Percentiles rank a stretch among this genome's conserved stretches.
phyloP scores from a whole-genome alignment of 2,329 filamentous ascomycete genomes.

The Pezicula carpinea region DNA sequence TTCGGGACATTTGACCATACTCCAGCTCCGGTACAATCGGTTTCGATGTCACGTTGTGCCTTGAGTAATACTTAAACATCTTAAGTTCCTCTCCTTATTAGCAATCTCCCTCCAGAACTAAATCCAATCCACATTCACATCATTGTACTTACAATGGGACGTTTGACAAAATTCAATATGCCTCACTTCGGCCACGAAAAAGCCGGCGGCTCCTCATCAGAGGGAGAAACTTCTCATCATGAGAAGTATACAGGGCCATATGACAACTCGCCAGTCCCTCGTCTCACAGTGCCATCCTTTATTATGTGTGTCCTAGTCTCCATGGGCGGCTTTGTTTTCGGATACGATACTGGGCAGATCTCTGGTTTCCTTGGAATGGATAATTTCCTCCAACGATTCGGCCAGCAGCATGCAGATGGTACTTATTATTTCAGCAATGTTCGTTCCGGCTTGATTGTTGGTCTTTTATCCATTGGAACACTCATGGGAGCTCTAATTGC shows the following conservation, averaged over 20 bases:
- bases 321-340: conserved; percentile 28
- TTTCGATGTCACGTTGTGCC: not conserved
- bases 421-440: conserved; percentile 46
- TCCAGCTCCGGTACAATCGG: not conserved
- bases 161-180: conserved; percentile 8
- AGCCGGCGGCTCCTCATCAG: conserved; percentile 1
- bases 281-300: conserved; percentile 16
- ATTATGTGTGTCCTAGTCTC: conserved; percentile 20
- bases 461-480: conserved; percentile 64
- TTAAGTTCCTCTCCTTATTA: too few species aligned
- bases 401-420: conserved; percentile 28
- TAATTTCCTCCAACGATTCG: conserved; percentile 49
- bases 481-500: conserved; percentile 75
- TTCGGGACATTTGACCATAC: not conserved
- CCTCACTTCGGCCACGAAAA: conserved; percentile 7
- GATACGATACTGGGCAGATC: conserved; percentile 74
- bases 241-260: conserved; percentile 11
- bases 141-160: conserved; percentile 7
- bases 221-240: conserved; percentile 10
- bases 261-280: conserved; percentile 12
- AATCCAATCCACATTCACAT: too few species aligned
- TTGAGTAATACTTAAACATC: too few species aligned
- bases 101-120: too few species aligned
- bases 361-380: conserved; percentile 56
- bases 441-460: conserved; percentile 57